Percentiles rank a stretch among this genome's conserved stretches.
These are phyloP conservation scores for Daldinia loculata DNA, from an alignment of 495 filamentous ascomycete species.

Conservation along the genomic window DNA sequence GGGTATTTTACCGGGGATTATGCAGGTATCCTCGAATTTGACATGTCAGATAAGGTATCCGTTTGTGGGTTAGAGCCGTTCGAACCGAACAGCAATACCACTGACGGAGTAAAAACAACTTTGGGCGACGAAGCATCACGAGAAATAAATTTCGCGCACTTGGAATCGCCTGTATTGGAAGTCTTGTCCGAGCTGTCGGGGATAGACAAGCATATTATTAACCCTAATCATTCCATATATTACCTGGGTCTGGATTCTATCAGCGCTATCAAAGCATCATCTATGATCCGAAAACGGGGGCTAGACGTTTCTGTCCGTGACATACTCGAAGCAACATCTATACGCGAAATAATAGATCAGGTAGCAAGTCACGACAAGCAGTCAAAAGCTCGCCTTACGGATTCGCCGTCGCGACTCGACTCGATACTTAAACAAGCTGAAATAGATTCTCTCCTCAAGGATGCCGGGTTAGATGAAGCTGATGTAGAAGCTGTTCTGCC, in stretches of 20 bases:
- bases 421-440: slow-evolving; percentile 48
- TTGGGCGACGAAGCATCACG: not conserved
- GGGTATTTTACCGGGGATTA: slow-evolving; percentile 57
- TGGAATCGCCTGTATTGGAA: slow-evolving; percentile 62
- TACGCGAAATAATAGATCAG: slow-evolving; percentile 61
- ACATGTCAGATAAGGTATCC: slow-evolving; percentile 50
- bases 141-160: not conserved
- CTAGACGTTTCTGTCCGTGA: slow-evolving; percentile 69
- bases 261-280: slow-evolving; percentile 78
- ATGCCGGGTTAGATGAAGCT: slow-evolving; percentile 45
- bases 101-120: not conserved
- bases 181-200: slow-evolving; percentile 72
- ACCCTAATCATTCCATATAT: slow-evolving; percentile 74
- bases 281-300: slow-evolving; percentile 67
- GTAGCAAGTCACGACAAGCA: slow-evolving; percentile 18
- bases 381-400: not conserved
- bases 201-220: slow-evolving; percentile 67
- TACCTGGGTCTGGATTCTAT: slow-evolving; percentile 91
- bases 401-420: not conserved
- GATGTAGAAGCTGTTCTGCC: slow-evolving; percentile 66
- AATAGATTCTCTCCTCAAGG: slow-evolving; percentile 40
- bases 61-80: slow-evolving; percentile 61
- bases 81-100: slow-evolving; percentile 37
- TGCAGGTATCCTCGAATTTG: slow-evolving; percentile 62
- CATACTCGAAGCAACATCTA: slow-evolving; percentile 69